Conservation (phyloP, 371 early-diverging fungal genomes). For the Mucor mucedo region DNA sequence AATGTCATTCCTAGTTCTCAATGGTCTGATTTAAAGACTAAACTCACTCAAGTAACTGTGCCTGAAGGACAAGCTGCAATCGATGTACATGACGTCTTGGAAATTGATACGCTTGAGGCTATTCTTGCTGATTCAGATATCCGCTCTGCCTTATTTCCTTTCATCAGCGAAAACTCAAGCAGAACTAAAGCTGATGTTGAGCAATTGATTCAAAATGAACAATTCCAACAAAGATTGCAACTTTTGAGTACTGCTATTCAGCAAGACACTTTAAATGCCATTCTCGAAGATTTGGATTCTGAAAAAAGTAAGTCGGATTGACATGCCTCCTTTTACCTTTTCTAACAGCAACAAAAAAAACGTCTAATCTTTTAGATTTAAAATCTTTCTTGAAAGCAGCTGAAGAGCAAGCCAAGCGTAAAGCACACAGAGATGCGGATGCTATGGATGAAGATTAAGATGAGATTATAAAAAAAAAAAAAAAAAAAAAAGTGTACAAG, state of each 20-base stretch:
- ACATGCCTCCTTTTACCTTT: background rate
- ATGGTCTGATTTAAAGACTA: constrained; percentile 15
- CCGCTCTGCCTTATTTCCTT: constrained; percentile 66
- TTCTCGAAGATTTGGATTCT: constrained; percentile 60
- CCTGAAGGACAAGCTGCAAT: constrained; percentile 19
- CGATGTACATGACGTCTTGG: constrained; percentile 54
- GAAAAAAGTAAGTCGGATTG: constrained; percentile 18
- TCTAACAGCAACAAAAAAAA: background rate
- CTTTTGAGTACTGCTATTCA: constrained; percentile 68
- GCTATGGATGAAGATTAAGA: constrained; percentile 46
- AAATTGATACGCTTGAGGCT: constrained; percentile 53
- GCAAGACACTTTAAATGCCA: constrained; percentile 69
- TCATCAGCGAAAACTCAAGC: constrained; percentile 57
- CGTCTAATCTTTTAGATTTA: constrained; percentile 49
- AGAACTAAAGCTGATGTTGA: constrained; percentile 60
- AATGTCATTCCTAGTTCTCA: constrained; percentile 2
- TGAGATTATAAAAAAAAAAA: constrained; percentile 2
- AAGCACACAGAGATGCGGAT: constrained; percentile 39
- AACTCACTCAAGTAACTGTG: background rate
- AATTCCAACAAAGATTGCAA: constrained; percentile 73
- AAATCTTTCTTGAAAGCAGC: constrained; percentile 71
- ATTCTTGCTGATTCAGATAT: constrained; percentile 64
- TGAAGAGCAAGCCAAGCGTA: constrained; percentile 62
- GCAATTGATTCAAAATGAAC: constrained; percentile 67
- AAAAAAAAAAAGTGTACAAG: constrained; percentile 24